Conservation (phyloP, 2,329 filamentous ascomycete species). For the Colletotrichum sp. region DNA sequence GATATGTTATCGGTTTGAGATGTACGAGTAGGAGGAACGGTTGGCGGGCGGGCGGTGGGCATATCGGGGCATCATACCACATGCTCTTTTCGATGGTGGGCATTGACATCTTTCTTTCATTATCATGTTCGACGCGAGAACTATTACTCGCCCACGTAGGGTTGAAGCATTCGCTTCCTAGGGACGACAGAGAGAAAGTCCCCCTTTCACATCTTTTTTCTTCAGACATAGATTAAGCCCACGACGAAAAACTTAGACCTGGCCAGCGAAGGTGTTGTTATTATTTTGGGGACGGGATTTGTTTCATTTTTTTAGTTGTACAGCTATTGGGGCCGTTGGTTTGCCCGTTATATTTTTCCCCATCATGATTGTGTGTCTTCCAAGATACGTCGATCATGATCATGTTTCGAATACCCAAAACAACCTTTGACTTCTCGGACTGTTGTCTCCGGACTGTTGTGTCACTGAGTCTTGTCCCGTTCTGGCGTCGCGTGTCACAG, state of each 20-base stretch:
- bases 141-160: not conserved
- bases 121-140: slow-evolving; percentile 13
- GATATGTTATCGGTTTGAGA: not conserved
- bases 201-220: not conserved
- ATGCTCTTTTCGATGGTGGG: not conserved
- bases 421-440: not conserved
- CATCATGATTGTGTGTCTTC: not conserved
- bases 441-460: not conserved
- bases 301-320: not conserved
- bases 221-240: not conserved
- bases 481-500: not conserved
- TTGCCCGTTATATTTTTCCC: not conserved
- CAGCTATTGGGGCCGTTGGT: not conserved
- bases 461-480: not conserved
- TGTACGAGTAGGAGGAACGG: slow-evolving; percentile 13
- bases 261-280: slow-evolving; percentile 13
- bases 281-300: not conserved
- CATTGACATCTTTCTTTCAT: slow-evolving; percentile 13
- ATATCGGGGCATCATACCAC: not conserved
- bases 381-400: not conserved
- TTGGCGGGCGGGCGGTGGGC: not conserved
- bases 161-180: not conserved
- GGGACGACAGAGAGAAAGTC: not conserved
- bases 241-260: slow-evolving; percentile 9
- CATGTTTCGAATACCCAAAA: not conserved